Conservation (phyloP, 2,329 filamentous ascomycete genomes). For the Amauroascus niger region DNA sequence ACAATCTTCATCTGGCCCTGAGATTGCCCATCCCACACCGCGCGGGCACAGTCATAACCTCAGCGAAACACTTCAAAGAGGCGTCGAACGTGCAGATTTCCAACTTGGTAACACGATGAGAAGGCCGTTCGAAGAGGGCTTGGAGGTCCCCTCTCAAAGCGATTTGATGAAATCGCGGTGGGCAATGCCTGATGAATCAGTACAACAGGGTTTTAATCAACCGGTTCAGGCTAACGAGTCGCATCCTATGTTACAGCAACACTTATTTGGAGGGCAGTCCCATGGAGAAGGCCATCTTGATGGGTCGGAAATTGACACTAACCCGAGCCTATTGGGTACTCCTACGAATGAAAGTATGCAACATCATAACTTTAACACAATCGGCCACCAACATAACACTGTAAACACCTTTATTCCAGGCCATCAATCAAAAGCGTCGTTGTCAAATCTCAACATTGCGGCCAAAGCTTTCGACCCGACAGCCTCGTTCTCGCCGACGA, state of each 20-base stretch:
- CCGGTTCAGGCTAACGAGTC: constrained; percentile 14
- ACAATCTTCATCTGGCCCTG: constrained; percentile 21
- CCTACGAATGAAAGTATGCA: constrained; percentile 9
- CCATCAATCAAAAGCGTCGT: constrained; percentile 58
- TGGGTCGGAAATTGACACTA: constrained; percentile 60
- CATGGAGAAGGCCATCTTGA: constrained; percentile 38
- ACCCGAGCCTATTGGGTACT: constrained; percentile 59
- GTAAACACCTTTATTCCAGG: constrained; percentile 35
- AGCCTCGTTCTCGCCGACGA: constrained; percentile 40
- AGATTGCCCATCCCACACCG: constrained; percentile 53
- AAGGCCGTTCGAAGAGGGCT: constrained; percentile 67
- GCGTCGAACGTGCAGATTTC: constrained; percentile 78
- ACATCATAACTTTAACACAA: constrained; percentile 1
- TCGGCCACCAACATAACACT: constrained; percentile 16
- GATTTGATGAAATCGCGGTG: constrained; percentile 30
- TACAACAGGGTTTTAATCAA: constrained; percentile 16
- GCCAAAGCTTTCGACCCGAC: constrained; percentile 72
- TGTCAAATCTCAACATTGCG: constrained; percentile 76
- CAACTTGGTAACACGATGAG: constrained; percentile 72
- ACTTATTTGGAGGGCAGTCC: constrained; percentile 27
- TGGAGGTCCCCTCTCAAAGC: constrained; percentile 30
- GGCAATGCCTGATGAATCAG: constrained; percentile 29
- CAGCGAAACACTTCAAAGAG: constrained; percentile 68
- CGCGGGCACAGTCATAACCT: constrained; percentile 60
- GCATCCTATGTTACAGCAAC: constrained; percentile 27